phyloP scores from a whole-genome alignment of 805 yeast genomes.

The Cyberlindnera petersonii region DNA sequence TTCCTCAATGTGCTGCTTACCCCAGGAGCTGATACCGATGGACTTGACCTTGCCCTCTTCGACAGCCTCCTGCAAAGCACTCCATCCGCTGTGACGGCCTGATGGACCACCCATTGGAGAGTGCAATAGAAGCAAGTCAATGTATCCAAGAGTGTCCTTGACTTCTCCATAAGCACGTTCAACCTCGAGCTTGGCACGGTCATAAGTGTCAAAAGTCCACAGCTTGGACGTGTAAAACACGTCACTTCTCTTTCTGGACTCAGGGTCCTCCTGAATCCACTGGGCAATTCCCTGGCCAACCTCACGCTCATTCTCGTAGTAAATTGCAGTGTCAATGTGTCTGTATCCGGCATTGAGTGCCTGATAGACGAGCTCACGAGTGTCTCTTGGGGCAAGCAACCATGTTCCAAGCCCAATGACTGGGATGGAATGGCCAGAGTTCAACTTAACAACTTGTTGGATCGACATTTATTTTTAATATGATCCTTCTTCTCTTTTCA shows the following conservation, averaged over 20 bases:
- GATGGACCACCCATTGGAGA: constrained; percentile 53
- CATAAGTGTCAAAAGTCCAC: constrained; percentile 52
- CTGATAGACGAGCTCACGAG: constrained; percentile 43
- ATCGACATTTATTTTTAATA: constrained; percentile 9
- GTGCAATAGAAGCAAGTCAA: constrained; percentile 68
- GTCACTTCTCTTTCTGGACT: constrained; percentile 44
- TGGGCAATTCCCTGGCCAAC: constrained; percentile 54
- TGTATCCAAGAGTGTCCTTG: constrained; percentile 50
- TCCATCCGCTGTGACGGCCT: constrained; percentile 63
- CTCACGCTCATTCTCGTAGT: constrained; percentile 62
- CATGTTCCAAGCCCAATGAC: constrained; percentile 56
- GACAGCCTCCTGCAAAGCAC: constrained; percentile 73
- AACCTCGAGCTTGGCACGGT: constrained; percentile 55
- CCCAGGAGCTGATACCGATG: constrained; percentile 78
- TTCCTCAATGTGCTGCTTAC: constrained; percentile 58
- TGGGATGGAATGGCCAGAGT: constrained; percentile 55
- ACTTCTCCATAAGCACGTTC: constrained; percentile 50
- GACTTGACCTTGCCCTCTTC: constrained; percentile 56
- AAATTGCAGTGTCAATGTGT: constrained; percentile 69
- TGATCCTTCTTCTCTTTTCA: too few relatives aligned
- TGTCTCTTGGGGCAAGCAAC: constrained; percentile 35
- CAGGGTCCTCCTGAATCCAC: constrained; percentile 44
- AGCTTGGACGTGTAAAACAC: constrained; percentile 67
- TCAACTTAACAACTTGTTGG: constrained; percentile 30
- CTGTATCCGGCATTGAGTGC: constrained; percentile 69